Evolutionary conservation across 2,329 filamentous ascomycete species (phyloP).

Genomic region (Colletotrichum eremochloae): DNA sequence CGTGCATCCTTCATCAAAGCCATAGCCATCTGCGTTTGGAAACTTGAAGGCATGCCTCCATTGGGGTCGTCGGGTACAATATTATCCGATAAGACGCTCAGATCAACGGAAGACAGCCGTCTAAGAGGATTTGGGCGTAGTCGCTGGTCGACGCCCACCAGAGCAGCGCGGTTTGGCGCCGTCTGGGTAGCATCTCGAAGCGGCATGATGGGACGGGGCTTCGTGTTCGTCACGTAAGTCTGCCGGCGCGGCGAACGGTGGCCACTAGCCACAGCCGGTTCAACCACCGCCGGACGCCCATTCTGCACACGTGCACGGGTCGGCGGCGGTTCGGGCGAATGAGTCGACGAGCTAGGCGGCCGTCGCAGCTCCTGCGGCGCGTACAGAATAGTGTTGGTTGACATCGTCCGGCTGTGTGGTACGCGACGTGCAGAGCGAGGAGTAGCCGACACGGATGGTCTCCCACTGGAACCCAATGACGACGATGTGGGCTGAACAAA

Average conservation of each 20-base stretch:
- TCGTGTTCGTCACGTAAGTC: slow-evolving; percentile 59
- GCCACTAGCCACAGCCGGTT: slow-evolving; percentile 53
- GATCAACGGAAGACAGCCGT: slow-evolving; percentile 74
- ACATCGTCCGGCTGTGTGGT: slow-evolving; percentile 79
- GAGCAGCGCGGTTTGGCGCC: slow-evolving; percentile 66
- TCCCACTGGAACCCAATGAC: slow-evolving; percentile 47
- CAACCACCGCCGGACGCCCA: slow-evolving; percentile 46
- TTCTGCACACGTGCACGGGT: slow-evolving; percentile 48
- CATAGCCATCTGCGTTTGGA: slow-evolving; percentile 85
- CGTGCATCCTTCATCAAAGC: slow-evolving; percentile 72
- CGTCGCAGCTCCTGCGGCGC: slow-evolving; percentile 70
- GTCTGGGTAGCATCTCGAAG: slow-evolving; percentile 67
- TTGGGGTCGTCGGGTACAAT: slow-evolving; percentile 73
- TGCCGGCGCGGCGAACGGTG: slow-evolving; percentile 63
- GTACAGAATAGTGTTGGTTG: slow-evolving; percentile 87
- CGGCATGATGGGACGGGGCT: slow-evolving; percentile 70
- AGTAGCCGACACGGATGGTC: slow-evolving; percentile 47
- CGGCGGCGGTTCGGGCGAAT: slow-evolving; percentile 54
- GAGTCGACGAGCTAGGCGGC: slow-evolving; percentile 57
- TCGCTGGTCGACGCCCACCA: slow-evolving; percentile 65
- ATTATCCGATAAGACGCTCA: slow-evolving; percentile 81
- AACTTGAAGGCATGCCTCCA: slow-evolving; percentile 78
- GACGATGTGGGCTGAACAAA: slow-evolving; percentile 51
- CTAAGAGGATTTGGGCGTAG: slow-evolving; percentile 55
- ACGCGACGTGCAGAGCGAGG: slow-evolving; percentile 55